These are phyloP conservation scores for Penicillium sp. DNA, from an alignment of 2,329 filamentous ascomycete genomes.

Conservation along the genomic window DNA sequence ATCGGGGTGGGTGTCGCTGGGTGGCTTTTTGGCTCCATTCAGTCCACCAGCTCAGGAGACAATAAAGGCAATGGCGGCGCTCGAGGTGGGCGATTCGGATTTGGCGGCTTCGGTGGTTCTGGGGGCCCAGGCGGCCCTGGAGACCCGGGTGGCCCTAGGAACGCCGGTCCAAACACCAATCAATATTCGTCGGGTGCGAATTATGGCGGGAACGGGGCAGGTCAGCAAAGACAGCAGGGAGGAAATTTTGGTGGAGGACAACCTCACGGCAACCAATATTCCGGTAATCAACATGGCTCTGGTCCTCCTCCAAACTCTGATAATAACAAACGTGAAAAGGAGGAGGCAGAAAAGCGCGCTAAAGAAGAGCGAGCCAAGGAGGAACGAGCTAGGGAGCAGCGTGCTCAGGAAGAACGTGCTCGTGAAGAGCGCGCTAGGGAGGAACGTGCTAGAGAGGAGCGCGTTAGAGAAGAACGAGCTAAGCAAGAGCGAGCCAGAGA, in stretches of 20 bases:
- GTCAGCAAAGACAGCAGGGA: slow-evolving; percentile 24
- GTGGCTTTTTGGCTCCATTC: slow-evolving; percentile 70
- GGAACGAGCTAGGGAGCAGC: slow-evolving; percentile 36
- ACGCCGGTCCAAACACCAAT: slow-evolving; percentile 19
- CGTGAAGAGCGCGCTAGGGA: slow-evolving; percentile 8
- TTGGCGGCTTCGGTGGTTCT: slow-evolving; percentile 18
- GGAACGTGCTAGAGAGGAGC: slow-evolving; percentile 25
- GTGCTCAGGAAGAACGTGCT: slow-evolving; percentile 2
- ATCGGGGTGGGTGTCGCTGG: slow-evolving; percentile 71
- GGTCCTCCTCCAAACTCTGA: slow-evolving; percentile 21
- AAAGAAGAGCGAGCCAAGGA: slow-evolving; percentile 32
- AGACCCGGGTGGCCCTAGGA: slow-evolving; percentile 15
- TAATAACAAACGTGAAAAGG: slow-evolving; percentile 10
- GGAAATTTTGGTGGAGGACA: slow-evolving; percentile 31
- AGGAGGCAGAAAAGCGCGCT: slow-evolving; percentile 20
- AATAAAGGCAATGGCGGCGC: slow-evolving; percentile 28
- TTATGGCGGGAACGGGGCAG: slow-evolving; percentile 20
- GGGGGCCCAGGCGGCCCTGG: slow-evolving; percentile 14
- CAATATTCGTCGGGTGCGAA: slow-evolving; percentile 24
- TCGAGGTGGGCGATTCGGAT: slow-evolving; percentile 23
- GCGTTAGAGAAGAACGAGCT: slow-evolving; percentile 21
- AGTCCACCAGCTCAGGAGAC: slow-evolving; percentile 43
- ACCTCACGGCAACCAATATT: slow-evolving; percentile 31
- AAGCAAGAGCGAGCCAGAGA: slow-evolving; percentile 10
- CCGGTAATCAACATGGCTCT: slow-evolving; percentile 35